Conservation (phyloP, 345 rosid species). For the Murraya paniculata region DNA sequence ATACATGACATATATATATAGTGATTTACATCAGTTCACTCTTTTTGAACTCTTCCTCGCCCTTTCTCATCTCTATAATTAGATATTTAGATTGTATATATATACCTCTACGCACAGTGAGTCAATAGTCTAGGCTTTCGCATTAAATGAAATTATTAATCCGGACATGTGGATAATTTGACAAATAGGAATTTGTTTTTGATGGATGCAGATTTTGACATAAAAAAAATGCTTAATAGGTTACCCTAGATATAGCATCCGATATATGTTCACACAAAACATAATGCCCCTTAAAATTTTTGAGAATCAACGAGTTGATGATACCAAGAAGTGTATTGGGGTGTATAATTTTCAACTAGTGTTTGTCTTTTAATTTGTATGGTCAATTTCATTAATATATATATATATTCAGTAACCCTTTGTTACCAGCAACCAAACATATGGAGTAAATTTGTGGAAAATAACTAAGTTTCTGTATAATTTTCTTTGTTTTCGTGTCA, state of each 20-base stretch:
- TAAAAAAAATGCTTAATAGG: neutral
- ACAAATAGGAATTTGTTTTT: neutral
- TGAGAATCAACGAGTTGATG: too few species aligned
- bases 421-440: neutral
- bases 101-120: neutral
- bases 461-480: neutral
- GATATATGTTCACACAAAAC: neutral
- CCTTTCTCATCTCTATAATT: neutral
- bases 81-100: neutral
- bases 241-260: constrained; percentile 10
- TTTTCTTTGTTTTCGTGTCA: neutral
- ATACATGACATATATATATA: constrained; percentile 9
- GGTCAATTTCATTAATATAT: neutral
- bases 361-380: too few species aligned
- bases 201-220: neutral
- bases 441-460: neutral
- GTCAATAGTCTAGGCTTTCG: constrained; percentile 19
- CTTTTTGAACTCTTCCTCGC: constrained; percentile 26
- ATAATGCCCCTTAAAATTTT: neutral
- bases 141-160: constrained; percentile 15
- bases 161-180: constrained; percentile 15
- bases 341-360: too few species aligned
- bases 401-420: neutral
- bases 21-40: constrained; percentile 27
- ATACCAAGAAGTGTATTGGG: too few species aligned